These are phyloP conservation scores for Chytriomyces confervae DNA, from an alignment of 192 early-diverging fungal species.

Conservation along the genomic window DNA sequence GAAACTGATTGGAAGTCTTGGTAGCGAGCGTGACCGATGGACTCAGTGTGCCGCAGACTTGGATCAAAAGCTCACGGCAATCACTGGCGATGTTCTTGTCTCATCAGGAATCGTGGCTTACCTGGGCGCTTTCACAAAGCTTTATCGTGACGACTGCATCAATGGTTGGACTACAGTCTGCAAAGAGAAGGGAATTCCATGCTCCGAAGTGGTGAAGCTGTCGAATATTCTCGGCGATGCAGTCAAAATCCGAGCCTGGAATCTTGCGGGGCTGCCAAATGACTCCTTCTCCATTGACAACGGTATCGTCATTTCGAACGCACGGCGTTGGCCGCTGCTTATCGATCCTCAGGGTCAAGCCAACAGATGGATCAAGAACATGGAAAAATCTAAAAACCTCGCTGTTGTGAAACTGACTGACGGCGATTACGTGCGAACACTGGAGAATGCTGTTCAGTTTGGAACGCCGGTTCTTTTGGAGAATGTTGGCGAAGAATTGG, in stretches of 20 bases:
- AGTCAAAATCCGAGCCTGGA: constrained; percentile 62
- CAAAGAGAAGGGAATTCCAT: constrained; percentile 56
- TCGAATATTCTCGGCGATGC: constrained; percentile 60
- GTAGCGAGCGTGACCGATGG: constrained; percentile 65
- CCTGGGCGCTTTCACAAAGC: constrained; percentile 65
- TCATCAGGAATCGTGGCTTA: constrained; percentile 67
- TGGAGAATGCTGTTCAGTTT: constrained; percentile 68
- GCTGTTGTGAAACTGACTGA: constrained; percentile 65
- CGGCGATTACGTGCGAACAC: constrained; percentile 60
- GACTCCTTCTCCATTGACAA: constrained; percentile 70
- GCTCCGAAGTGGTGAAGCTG: constrained; percentile 60
- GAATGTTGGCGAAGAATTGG: constrained; percentile 64
- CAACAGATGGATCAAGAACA: constrained; percentile 68
- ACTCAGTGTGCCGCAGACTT: constrained; percentile 61
- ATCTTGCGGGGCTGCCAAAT: constrained; percentile 61
- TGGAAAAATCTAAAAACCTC: constrained; percentile 60
- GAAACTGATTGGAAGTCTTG: constrained; percentile 65
- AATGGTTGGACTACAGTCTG: constrained; percentile 54
- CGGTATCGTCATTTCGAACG: constrained; percentile 62
- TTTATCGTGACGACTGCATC: constrained; percentile 63
- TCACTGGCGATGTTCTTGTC: constrained; percentile 67
- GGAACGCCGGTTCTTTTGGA: constrained; percentile 66
- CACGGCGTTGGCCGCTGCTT: constrained; percentile 65
- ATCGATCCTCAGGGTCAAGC: constrained; percentile 71
- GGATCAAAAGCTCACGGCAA: constrained; percentile 54